Evolutionary conservation across 768 basidiomycete genomes (phyloP).

Genomic region (Xerocomellus chrysenteron): DNA sequence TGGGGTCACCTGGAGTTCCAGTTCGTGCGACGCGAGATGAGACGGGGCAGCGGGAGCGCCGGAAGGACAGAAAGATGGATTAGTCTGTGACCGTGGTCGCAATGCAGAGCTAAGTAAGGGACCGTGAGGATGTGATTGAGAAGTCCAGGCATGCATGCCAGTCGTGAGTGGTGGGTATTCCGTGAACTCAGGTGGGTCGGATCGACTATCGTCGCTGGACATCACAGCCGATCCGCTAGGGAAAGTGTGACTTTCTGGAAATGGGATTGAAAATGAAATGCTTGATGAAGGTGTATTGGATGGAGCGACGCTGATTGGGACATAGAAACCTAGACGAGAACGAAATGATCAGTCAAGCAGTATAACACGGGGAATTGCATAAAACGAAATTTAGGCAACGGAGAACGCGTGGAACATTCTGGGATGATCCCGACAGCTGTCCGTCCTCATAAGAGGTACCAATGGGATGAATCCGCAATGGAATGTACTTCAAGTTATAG

Average conservation of each 20-base stretch:
- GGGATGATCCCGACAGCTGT: neutral
- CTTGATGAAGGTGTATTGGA: neutral
- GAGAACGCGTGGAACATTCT: neutral
- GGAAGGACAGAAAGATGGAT: neutral
- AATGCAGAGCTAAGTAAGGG: neutral
- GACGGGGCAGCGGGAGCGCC: neutral
- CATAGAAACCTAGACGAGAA: slow-evolving; percentile 7
- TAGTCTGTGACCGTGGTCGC: slow-evolving; percentile 5
- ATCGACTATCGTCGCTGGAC: slow-evolving; percentile 1
- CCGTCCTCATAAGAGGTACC: neutral
- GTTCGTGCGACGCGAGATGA: neutral
- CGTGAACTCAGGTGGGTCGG: neutral
- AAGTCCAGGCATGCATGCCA: neutral
- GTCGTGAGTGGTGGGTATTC: neutral
- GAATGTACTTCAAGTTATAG: neutral
- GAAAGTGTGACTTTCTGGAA: neutral
- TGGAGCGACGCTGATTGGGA: neutral
- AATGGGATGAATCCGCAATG: neutral
- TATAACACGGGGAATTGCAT: neutral
- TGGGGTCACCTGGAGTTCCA: neutral
- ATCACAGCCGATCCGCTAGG: neutral
- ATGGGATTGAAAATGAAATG: neutral
- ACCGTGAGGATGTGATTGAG: neutral
- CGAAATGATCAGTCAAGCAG: neutral
- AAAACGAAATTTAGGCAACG: neutral